Conservation (phyloP, 208 protist genomes). For the Herpetomonas muscarum region DNA sequence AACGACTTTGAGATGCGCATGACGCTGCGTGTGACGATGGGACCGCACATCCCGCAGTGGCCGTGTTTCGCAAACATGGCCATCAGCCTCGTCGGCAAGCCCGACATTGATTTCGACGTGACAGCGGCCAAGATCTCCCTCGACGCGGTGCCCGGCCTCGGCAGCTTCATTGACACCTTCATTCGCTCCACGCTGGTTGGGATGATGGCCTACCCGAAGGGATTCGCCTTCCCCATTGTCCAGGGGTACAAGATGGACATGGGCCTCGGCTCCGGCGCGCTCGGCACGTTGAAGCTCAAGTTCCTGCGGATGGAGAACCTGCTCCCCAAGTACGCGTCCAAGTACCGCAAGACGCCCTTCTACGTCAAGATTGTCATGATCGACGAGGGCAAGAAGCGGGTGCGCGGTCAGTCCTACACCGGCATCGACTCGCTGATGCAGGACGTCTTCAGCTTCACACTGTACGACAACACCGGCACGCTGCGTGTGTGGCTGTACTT, state of each 20-base stretch:
- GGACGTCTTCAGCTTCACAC: slow-evolving; percentile 53
- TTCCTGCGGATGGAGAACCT: slow-evolving; percentile 45
- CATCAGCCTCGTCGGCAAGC: slow-evolving; percentile 56
- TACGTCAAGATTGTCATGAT: slow-evolving; percentile 52
- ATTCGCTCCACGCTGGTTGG: slow-evolving; percentile 64
- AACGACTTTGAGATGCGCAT: slow-evolving; percentile 53
- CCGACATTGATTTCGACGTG: slow-evolving; percentile 59
- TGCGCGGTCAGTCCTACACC: slow-evolving; percentile 44
- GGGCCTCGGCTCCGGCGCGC: slow-evolving; percentile 32
- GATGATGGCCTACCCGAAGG: slow-evolving; percentile 58
- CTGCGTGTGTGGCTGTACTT: slow-evolving; percentile 71
- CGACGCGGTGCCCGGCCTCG: slow-evolving; percentile 55
- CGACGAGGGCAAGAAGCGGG: slow-evolving; percentile 35
- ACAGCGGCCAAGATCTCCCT: slow-evolving; percentile 49
- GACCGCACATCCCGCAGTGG: slow-evolving; percentile 64
- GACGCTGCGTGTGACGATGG: slow-evolving; percentile 50
- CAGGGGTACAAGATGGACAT: slow-evolving; percentile 40
- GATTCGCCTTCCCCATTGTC: slow-evolving; percentile 46
- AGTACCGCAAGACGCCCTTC: slow-evolving; percentile 63
- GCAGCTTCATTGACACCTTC: slow-evolving; percentile 57
- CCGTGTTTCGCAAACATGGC: slow-evolving; percentile 64
- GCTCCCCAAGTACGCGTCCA: slow-evolving; percentile 38
- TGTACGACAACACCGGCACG: slow-evolving; percentile 51
- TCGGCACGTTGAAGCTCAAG: slow-evolving; percentile 50
- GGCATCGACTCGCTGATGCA: slow-evolving; percentile 37